Base-by-base conservation (phyloP, 2,329 filamentous ascomycete genomes). In the Beauveria sp. region DNA sequence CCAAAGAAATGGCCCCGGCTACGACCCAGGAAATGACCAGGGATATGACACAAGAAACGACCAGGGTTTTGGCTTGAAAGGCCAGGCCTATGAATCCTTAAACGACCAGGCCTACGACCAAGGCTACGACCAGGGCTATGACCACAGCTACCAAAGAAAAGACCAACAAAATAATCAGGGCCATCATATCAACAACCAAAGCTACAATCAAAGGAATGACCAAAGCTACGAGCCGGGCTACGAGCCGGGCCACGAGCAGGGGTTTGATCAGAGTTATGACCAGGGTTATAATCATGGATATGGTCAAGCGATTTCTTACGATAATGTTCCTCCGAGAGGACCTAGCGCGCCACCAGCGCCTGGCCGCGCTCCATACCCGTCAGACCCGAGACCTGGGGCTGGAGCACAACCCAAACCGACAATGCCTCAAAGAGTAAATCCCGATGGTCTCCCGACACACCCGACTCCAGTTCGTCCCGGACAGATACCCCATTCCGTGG, bases 391-490 rank as follows among this genome's bases (percentile, higher is more conserved):
- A 43, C 64, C 69, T 4, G 64, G 67, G 5, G 69, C 71, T 28
- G 65, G 68, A 12, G 60, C 71, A 52, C 67, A 72, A 3, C 22
- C 59, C 6, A 38, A 40, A 22, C 40, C 58, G 3, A 7, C 58
- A 22, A 48, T 40, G 28, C 49, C 31, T 34, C 72, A 73, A 12
- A 68, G 71, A 26, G 67, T 68, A 2, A 77, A 75, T 58, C 70
- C 75, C 0, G 81, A 85, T 66, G 69, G 69, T n/a, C 70, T 86
- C 3, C 82, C 83, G 24, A 81, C 81, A 28, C 87, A 88, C 66
- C 86, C 87, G 3, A 76, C 81, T 4, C 87, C 87, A 1, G 77
- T 88, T 40, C 83, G 87, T 14, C 80, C 86, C 6, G 87, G 87
- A 7, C 75, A 85, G 58, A 85, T 87, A 75, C 76, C 80, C 3